Conservation (phyloP, 176 grass and related monocot genomes). For the Thinopyrum elongatum region DNA sequence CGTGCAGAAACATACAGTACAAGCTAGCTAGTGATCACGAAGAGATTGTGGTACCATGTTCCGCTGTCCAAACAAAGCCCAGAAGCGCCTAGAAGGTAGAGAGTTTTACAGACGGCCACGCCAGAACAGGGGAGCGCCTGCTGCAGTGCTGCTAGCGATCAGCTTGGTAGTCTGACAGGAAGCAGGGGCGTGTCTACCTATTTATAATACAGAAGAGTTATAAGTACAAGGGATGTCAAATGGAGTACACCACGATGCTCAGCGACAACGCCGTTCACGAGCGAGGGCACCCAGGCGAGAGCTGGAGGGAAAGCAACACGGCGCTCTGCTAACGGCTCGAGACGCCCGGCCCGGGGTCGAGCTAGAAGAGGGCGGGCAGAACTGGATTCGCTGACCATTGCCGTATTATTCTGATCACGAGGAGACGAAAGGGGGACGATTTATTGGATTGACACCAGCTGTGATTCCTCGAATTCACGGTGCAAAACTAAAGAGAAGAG, state of each 20-base stretch:
- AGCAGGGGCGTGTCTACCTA: not conserved
- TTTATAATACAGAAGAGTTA: conserved; percentile 27
- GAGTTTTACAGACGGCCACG: not conserved
- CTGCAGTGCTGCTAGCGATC: not conserved
- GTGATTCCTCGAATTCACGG: conserved; percentile 19
- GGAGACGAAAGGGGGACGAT: not conserved
- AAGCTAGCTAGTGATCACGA: not conserved
- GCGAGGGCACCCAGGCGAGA: not conserved
- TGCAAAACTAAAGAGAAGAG: conserved; percentile 40
- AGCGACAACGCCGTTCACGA: not conserved
- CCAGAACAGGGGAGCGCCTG: not conserved
- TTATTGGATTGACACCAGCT: not conserved
- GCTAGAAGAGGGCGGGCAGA: conserved; percentile 18
- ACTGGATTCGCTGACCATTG: conserved; percentile 40
- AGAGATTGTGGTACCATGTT: not conserved
- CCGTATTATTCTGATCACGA: not conserved
- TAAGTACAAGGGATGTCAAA: no score
- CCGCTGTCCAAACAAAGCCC: not conserved
- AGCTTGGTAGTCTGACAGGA: not conserved
- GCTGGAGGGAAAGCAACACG: not conserved
- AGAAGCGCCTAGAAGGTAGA: not conserved
- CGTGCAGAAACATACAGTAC: not conserved
- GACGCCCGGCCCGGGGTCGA: not conserved
- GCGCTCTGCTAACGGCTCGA: not conserved
- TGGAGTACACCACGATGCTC: not conserved